phyloP scores from a whole-genome alignment of 768 basidiomycete genomes.

The Boletus rufocinnamomeus region DNA sequence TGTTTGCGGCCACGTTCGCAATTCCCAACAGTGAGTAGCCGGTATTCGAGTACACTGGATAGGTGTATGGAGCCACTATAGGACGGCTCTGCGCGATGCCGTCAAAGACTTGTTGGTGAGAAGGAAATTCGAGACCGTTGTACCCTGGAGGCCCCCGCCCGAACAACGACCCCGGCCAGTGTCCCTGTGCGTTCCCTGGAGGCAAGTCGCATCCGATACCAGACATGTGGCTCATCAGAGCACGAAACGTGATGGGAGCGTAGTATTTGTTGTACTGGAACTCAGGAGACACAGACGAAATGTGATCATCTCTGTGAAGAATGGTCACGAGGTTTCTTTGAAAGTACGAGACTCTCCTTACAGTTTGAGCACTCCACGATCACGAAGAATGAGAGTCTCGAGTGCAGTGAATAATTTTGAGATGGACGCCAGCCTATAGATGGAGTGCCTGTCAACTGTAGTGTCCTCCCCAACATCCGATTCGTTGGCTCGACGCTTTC shows the following conservation, averaged over 20 bases:
- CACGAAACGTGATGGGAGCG: constrained; percentile 40
- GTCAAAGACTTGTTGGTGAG: constrained; percentile 35
- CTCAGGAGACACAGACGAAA: constrained; percentile 34
- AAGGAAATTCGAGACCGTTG: constrained; percentile 36
- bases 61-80: constrained; percentile 44
- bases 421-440: constrained; percentile 54
- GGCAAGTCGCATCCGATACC: constrained; percentile 39
- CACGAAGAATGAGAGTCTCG: constrained; percentile 50
- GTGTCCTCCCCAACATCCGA: constrained; percentile 23
- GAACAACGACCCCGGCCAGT: constrained; percentile 43
- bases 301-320: constrained; percentile 47
- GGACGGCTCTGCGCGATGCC: constrained; percentile 42
- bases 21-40: constrained; percentile 39
- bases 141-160: constrained; percentile 32
- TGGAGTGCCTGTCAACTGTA: constrained; percentile 43
- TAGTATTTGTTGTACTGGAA: constrained; percentile 24
- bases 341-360: constrained; percentile 16
- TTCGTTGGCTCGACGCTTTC: constrained; percentile 47
- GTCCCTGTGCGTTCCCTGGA: constrained; percentile 30
- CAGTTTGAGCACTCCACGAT: constrained; percentile 45
- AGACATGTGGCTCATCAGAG: constrained; percentile 45
- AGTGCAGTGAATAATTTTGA: constrained; percentile 53
- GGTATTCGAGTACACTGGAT: constrained; percentile 45
- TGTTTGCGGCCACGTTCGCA: constrained; percentile 38
- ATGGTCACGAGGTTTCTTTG: background rate